Base-by-base conservation (phyloP, 257 asterid genomes). In the Gentiana dahurica region DNA sequence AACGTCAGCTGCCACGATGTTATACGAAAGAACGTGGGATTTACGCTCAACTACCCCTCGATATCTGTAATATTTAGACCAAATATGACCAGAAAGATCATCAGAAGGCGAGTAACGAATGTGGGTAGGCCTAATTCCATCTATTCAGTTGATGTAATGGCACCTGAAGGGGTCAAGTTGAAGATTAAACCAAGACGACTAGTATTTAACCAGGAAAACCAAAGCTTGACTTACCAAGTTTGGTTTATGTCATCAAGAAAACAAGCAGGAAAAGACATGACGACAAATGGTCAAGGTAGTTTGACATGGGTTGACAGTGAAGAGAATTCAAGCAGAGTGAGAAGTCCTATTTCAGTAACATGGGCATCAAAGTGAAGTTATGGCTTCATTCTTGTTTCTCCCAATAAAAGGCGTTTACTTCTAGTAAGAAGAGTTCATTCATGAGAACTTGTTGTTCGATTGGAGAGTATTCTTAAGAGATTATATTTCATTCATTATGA, bases 1-100 rank as follows among this genome's bases (percentile, higher is more conserved):
- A 90, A 82, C 9, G 84, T 80, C 52, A 87, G 96, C 60, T 90
- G 96, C 68, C 87, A 66, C 13, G 82, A 73, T 34, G 59, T 79
- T 54, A 46, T 79, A 55, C 72, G 54, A 69, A 82, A 73, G 56
- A 82, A 74, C 63, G 84, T 36, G 66, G 94, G 91, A 6, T 85
- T 90, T 79, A 82, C 84, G 83, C 91, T 90, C 70, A 87, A 90
- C 53, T 90, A 87, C 56, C 96, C 98, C 43, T 84, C 96, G 0
- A 71, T 86, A 63, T 82, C 94, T 3, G 79, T 82, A 7, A 68
- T 68, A 52, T 84, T 90, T 81, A 73, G 71, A 75, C 71, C 62
- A 2, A 76, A 81, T 51, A 83, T 75, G 53, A 73, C 56, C 2
- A 67, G 78, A 56, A 87, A 81, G 79, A 66, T 75, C 71, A 49